A percentile compares a stretch with the other conserved stretches of the same genome.
Evolutionary conservation across 768 basidiomycete genomes (phyloP).

Genomic region (Phanerochaete carnosa): DNA sequence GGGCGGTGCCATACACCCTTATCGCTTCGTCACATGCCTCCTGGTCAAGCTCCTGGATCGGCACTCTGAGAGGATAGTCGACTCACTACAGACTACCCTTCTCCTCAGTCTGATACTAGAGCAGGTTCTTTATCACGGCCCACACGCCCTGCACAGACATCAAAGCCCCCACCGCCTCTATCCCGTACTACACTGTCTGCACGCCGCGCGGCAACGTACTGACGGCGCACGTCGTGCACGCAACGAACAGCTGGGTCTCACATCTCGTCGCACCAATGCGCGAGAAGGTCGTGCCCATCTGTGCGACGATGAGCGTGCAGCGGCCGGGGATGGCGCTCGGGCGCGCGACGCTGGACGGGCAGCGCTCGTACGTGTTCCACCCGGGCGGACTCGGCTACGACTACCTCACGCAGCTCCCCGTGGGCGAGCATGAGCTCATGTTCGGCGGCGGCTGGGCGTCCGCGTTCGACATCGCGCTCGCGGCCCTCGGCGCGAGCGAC

Average conservation of each 20-base stretch:
- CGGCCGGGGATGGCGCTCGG: constrained; percentile 40
- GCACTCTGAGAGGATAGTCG: constrained; percentile 45
- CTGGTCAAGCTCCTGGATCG: constrained; percentile 47
- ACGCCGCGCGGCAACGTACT: constrained; percentile 60
- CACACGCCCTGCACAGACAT: constrained; percentile 61
- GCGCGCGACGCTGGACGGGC: constrained; percentile 29
- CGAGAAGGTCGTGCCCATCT: constrained; percentile 56
- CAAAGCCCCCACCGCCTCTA: constrained; percentile 23
- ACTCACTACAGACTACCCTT: background rate
- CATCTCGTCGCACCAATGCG: constrained; percentile 65
- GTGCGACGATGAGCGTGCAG: constrained; percentile 66
- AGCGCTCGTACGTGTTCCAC: constrained; percentile 59
- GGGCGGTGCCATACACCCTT: constrained; percentile 68
- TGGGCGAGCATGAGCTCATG: constrained; percentile 50
- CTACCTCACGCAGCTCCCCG: constrained; percentile 64
- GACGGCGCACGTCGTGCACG: constrained; percentile 70
- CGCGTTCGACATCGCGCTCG: constrained; percentile 23
- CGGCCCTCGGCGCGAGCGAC: constrained; percentile 28
- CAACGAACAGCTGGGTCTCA: constrained; percentile 81
- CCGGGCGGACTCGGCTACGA: constrained; percentile 46
- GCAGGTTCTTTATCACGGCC: constrained; percentile 59
- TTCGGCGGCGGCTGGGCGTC: constrained; percentile 59
- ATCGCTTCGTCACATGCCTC: constrained; percentile 63
- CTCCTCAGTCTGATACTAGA: background rate
- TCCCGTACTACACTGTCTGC: constrained; percentile 44